A percentile compares a stretch with the other conserved stretches of the same genome.
Evolutionary conservation across 768 basidiomycete species (phyloP).

Genomic region (Auriscalpium microsporum): DNA sequence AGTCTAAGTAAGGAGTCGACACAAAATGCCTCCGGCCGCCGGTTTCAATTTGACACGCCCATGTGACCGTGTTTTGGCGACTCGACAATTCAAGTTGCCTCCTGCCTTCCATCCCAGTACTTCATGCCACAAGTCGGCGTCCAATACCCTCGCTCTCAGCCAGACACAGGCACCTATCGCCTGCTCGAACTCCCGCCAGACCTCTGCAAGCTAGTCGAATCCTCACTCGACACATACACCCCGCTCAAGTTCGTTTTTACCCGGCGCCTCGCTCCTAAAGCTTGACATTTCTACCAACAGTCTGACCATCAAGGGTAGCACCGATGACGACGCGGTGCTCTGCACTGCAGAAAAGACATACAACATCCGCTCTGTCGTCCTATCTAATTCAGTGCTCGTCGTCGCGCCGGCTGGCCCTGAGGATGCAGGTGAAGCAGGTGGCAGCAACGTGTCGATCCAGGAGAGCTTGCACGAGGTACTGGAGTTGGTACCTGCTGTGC

Average conservation of each 20-base stretch:
- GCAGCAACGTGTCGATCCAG: conserved; percentile 52
- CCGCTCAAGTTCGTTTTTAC: conserved; percentile 2
- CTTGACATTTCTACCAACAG: conserved; percentile 4
- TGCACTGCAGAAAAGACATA: conserved; percentile 82
- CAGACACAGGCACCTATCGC: conserved; percentile 49
- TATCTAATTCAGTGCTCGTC: conserved; percentile 84
- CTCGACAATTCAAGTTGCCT: too few species aligned
- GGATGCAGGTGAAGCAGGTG: conserved; percentile 15
- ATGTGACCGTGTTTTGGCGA: too few species aligned
- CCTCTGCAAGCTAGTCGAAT: conserved; percentile 52
- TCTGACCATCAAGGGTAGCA: conserved; percentile 66
- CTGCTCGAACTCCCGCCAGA: conserved; percentile 70
- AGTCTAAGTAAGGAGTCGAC: too few species aligned
- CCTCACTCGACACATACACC: conserved; percentile 19
- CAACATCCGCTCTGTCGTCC: conserved; percentile 69
- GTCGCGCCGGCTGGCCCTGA: conserved; percentile 40
- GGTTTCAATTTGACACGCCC: too few species aligned
- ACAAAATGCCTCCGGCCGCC: too few species aligned
- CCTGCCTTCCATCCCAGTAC: too few species aligned
- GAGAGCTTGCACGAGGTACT: conserved; percentile 79
- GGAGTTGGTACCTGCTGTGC: conserved; percentile 72
- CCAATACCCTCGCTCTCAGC: conserved; percentile 40
- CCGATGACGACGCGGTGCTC: conserved; percentile 80
- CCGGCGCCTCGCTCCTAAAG: neutral
- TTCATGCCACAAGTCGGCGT: conserved; percentile 44